Evolutionary conservation across 2,329 filamentous ascomycete genomes (phyloP), one percentile per base, ranked within the genome.

Genomic region (Exophiala lecanii-corni): DNA sequence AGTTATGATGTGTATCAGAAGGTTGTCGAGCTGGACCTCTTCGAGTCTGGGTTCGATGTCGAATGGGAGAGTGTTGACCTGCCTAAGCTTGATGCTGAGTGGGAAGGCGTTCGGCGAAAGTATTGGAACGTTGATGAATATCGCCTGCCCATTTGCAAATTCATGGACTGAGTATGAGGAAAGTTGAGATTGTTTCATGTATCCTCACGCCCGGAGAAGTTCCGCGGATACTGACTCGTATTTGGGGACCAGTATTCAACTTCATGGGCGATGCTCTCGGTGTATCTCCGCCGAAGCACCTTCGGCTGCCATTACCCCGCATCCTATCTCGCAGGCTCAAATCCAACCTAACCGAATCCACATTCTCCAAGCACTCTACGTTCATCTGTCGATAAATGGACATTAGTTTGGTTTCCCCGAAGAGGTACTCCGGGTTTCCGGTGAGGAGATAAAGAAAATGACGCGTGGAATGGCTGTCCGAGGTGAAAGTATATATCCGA

Each of bases 1-100:
- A 95, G 88, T 66, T 97, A 97, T 65, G 92, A 97, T 67, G 89
- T 98, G 17, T 97, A 97, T 67, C 86, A 83, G 40, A 88, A 86
- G 62, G 87, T 97, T 2, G 84, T 87, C 2, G 91, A 97, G 66
- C 82, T 95, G 73, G 89, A 97, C 65, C 72, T 94, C 16, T 79
- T 84, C 50, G 89, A 97, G 55, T 88, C 88, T 7, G 89, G 89
- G 1, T 78, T 96, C 55, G 91, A 97, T 58, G 80, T 91, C 1
- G 85, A 89, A 39, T 97, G 89, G 89, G 76, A 82, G 40, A 83
- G 83, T 43, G 76, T 92, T 23, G 70, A 77, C 4, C 85, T 97
- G 10, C 81, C 88, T 12, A 79, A 78, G 42, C 67, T 95, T 39
- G 78, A 82, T 9, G 81, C 79, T 17, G 86, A 91, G 59, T 98